Percentiles rank a stretch among this genome's conserved stretches.
Conservation (phyloP, 2,329 filamentous ascomycete species). For the Fusarium begoniae region DNA sequence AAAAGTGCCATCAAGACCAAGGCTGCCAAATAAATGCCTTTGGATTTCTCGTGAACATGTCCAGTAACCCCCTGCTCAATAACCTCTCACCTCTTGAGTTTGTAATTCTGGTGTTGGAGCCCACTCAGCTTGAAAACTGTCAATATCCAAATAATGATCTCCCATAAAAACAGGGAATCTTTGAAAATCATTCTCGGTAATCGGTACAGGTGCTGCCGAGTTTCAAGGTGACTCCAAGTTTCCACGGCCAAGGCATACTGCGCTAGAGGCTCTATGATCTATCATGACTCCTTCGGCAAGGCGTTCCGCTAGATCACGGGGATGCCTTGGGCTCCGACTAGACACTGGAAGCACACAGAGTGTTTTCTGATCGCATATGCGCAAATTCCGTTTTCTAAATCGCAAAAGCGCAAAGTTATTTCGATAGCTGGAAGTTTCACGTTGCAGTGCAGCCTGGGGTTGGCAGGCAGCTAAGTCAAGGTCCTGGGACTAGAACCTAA, state of each 20-base stretch:
- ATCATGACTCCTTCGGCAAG: conserved; percentile 16
- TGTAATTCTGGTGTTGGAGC: background rate
- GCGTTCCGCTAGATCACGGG: background rate
- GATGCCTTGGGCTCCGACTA: conserved; percentile 3
- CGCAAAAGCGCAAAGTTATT: background rate
- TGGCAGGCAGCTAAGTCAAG: background rate
- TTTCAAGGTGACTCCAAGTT: background rate
- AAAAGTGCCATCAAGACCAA: background rate
- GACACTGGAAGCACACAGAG: background rate
- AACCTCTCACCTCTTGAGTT: background rate
- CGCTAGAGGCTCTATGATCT: background rate
- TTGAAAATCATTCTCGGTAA: background rate
- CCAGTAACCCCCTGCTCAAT: background rate
- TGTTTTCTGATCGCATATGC: background rate
- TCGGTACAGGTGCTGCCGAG: background rate
- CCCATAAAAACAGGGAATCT: background rate
- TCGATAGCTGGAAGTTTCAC: background rate
- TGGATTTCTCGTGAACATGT: background rate
- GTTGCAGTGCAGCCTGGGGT: background rate
- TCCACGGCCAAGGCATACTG: background rate
- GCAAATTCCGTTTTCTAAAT: background rate
- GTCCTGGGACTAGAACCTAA: background rate
- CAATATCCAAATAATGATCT: background rate
- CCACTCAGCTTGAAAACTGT: background rate
- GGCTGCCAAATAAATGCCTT: background rate